Evolutionary conservation across 2,329 filamentous ascomycete genomes (phyloP), one percentile per base, ranked within the genome.

Genomic region (Pseudogymnoascus sp.): DNA sequence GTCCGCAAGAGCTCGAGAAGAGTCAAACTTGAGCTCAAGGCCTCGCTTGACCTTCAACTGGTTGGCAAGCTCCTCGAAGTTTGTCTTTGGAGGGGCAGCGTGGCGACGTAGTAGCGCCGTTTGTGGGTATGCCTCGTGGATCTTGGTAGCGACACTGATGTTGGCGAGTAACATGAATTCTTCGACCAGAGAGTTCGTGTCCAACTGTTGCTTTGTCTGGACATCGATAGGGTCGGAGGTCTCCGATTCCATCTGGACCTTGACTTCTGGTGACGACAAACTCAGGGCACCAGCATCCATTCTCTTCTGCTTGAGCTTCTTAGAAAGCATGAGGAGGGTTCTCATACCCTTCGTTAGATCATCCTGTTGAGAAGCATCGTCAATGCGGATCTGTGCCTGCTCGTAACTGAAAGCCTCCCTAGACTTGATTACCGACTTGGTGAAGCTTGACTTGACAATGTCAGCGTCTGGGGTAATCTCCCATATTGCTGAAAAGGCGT

Each of bases 121-220:
- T 74, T 99, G 93, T 0, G 94, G 93, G 75, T 97, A 97, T 2
- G 91, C 86, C 57, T 89, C 83, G 76, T 96, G 91, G 71, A 96
- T 95, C 74, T 91, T 93, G 66, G 86, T 83, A 6, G 93, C 94
- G 30, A 99, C 95, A 67, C 88, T 93, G 70, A 91, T 91, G 76
- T 99, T 99, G 79, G 94, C 95, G 73, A 97, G 89, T 71, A 99
- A 80, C 94, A 99, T 99, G 80, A 99, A 97, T 73, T 99, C 94
- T 72, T 99, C 94, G 28, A 99, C 95, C 4, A 99, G 83, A 20
- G 93, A 97, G 78, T 97, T 99, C 60, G 94, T 99, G 70, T 94
- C 92, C 37, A 99, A 85, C 59, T 92, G 85, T 68, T 92, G 83
- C 76, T 99, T 99, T 5, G 92, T 96, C 79, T 97, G 91, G 67